Evolutionary conservation across 163 green algal genomes (phyloP), one percentile per base, ranked within the genome.

Genomic region (Prototheca wickerhamii): DNA sequence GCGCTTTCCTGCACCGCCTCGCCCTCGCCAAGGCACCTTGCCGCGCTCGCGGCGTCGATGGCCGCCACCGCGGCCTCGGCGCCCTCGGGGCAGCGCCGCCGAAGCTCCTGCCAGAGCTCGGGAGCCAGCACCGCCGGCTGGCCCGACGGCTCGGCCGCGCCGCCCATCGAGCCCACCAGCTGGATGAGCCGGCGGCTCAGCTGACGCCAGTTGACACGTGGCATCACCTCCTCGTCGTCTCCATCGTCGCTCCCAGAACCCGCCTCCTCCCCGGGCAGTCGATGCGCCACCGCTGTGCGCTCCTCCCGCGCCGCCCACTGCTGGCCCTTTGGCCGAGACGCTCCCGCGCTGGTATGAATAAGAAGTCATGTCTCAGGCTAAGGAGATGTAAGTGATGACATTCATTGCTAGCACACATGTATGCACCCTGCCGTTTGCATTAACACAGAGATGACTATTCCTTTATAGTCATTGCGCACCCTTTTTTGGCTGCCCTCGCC

Each of bases 11-110:
- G 37, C 4, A 10, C 20, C 37, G 49, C 32, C 25, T 60, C 21
- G 55, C 31, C 60, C 59, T 18, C 76, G 67, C 67, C 61, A 73
- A 85, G 84, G 66, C 82, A 84, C 2, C 42, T 28, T 12, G 65
- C 62, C 31, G 64, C 65, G 51, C 63, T 74, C 28, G 65, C 61
- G 21, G 74, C 33, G 40, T 84, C 70, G 10, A 64, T 40, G 8
- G 70, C 71, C 26, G 61, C 25, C 28, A 40, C 58, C 18, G 73
- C 77, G 42, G 76, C 21, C 61, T 79, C 64, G 30, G 73, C 70
- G 25, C 70, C 67, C 10, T 74, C 65, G 4, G 70, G 70, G 1
- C 64, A 68, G 35, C 72, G 63, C 25, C 56, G 52, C 0, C 64
- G 62, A 26, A 84, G 56, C 10, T 62, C 73, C 54, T 80, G 73